A percentile compares a stretch with the other conserved stretches of the same genome.
Conservation (phyloP, 202 grass and related monocot genomes). For the Digitaria exilis region DNA sequence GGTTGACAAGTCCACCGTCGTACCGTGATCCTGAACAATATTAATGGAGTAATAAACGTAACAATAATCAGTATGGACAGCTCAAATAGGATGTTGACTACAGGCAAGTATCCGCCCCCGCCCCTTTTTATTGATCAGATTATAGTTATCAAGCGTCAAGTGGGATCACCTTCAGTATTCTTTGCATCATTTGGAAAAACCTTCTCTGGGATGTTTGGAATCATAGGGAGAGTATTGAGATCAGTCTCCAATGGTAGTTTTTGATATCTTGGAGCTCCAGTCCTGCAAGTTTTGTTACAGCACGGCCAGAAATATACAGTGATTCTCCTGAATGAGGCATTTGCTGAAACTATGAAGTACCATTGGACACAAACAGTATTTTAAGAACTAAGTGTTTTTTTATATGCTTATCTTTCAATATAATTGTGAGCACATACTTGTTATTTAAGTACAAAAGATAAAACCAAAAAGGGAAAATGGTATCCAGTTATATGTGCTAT, state of each 20-base stretch:
- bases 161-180: constrained; percentile 72
- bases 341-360: background rate
- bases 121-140: background rate
- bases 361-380: background rate
- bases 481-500: background rate
- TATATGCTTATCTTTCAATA: background rate
- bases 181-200: constrained; percentile 57
- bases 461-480: background rate
- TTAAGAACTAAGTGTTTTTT: background rate
- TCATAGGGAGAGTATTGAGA: constrained; percentile 80
- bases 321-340: constrained; percentile 16
- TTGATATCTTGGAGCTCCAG: constrained; percentile 90
- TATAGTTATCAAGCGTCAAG: constrained; percentile 11
- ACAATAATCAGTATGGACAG: constrained; percentile 15
- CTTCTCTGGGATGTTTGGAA: constrained; percentile 75
- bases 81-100: background rate
- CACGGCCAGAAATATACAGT: constrained; percentile 24
- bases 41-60: constrained; percentile 17
- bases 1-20: constrained; percentile 65
- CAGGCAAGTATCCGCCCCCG: background rate
- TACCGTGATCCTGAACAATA: constrained; percentile 63
- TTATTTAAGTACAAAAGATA: background rate
- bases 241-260: constrained; percentile 95
- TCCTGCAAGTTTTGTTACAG: constrained; percentile 53
- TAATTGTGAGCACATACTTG: background rate